Evolutionary conservation across 768 basidiomycete genomes (phyloP).

Genomic region (Mycena polygramma): DNA sequence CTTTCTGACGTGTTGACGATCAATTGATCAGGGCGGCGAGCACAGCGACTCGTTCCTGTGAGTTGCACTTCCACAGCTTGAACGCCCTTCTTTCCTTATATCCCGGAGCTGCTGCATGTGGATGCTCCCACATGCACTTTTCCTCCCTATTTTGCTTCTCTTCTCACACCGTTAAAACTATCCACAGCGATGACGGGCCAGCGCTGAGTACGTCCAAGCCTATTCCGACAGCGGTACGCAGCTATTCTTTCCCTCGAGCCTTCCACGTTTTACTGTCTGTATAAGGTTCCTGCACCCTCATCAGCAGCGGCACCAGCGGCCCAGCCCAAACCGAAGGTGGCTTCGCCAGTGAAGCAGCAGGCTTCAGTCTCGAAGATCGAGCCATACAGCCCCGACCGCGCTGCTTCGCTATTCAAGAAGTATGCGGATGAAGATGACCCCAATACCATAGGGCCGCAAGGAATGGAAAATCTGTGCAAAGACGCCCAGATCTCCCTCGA

Average conservation of each 20-base stretch:
- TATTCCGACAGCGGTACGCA: constrained; percentile 44
- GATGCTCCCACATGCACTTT: constrained; percentile 68
- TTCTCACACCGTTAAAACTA: constrained; percentile 64
- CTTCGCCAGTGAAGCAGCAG: constrained; percentile 34
- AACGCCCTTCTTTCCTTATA: constrained; percentile 26
- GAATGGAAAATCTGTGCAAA: constrained; percentile 77
- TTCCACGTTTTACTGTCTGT: background rate
- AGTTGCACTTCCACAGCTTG: constrained; percentile 36
- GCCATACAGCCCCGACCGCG: constrained; percentile 65
- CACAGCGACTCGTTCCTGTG: constrained; percentile 36
- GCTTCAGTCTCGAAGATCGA: constrained; percentile 41
- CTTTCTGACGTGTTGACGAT: constrained; percentile 13
- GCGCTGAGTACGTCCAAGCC: constrained; percentile 47
- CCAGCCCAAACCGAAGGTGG: constrained; percentile 37
- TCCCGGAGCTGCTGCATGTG: constrained; percentile 42
- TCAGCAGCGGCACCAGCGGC: constrained; percentile 24
- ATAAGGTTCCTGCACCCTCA: constrained; percentile 17
- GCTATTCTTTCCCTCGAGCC: background rate
- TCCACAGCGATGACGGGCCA: constrained; percentile 63
- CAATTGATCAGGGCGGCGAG: constrained; percentile 31
- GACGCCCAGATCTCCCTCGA: constrained; percentile 83
- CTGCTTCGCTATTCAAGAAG: constrained; percentile 67
- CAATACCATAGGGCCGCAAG: constrained; percentile 75
- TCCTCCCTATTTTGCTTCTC: constrained; percentile 74
- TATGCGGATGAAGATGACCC: constrained; percentile 73